Conservation (phyloP, 1,284 basidiomycete genomes). For the Coniferiporia weirii region DNA sequence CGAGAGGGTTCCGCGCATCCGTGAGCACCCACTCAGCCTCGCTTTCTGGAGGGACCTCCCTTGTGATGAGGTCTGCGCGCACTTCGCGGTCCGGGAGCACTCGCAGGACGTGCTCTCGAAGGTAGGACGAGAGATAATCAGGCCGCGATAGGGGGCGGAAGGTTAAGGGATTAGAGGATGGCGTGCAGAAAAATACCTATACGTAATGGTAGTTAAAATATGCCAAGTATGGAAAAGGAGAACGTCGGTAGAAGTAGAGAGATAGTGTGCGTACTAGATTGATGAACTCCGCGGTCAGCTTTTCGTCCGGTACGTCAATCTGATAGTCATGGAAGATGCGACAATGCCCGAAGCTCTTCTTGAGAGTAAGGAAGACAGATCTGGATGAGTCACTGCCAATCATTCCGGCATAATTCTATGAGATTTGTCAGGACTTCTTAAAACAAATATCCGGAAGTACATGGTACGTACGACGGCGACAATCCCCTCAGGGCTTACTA, state of each 20-base stretch:
- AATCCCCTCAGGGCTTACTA: constrained; percentile 69
- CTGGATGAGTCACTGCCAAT: constrained; percentile 57
- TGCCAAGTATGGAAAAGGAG: neutral
- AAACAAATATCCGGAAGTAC: neutral
- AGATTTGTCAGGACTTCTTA: neutral
- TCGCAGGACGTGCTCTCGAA: constrained; percentile 49
- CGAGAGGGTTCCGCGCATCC: constrained; percentile 56
- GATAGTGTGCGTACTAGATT: constrained; percentile 58
- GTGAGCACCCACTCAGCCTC: constrained; percentile 46
- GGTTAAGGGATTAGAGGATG: constrained; percentile 48
- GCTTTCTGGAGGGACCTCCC: constrained; percentile 31
- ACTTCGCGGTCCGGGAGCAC: constrained; percentile 47
- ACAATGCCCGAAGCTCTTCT: constrained; percentile 65
- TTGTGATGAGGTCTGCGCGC: constrained; percentile 42
- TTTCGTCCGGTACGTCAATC: constrained; percentile 36
- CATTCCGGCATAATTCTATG: constrained; percentile 69
- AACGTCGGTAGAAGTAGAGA: neutral
- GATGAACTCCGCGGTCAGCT: constrained; percentile 51
- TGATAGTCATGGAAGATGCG: constrained; percentile 75
- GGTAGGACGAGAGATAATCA: constrained; percentile 63
- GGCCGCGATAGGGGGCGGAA: constrained; percentile 54
- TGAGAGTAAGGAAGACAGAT: constrained; percentile 66
- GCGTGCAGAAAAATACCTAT: constrained; percentile 77
- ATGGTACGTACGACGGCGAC: constrained; percentile 65
- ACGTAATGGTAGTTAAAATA: neutral